Conservation (phyloP, 2,329 filamentous ascomycete genomes). For the Thielaviopsis musarum region DNA sequence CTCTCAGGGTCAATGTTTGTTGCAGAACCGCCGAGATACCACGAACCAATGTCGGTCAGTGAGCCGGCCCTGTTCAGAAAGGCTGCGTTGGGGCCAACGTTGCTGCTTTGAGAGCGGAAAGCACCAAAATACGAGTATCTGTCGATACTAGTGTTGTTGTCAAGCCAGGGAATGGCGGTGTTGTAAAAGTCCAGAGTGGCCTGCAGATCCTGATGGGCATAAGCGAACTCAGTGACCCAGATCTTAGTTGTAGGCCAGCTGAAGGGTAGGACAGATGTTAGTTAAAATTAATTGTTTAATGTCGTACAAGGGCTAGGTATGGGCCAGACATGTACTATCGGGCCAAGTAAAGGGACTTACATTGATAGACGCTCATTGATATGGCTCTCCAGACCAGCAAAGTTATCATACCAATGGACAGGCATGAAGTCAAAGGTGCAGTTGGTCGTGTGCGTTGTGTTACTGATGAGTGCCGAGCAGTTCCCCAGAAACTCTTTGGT, state of each 20-base stretch:
- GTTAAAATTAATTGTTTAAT: background rate
- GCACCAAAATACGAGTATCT: slow-evolving; percentile 63
- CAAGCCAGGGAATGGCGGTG: slow-evolving; percentile 46
- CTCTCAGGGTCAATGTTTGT: slow-evolving; percentile 23
- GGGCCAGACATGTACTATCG: background rate
- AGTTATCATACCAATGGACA: slow-evolving; percentile 53
- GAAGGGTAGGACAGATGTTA: background rate
- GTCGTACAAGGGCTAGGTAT: too few relatives aligned
- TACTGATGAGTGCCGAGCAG: slow-evolving; percentile 42
- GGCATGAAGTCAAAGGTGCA: slow-evolving; percentile 48
- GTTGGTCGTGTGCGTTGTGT: slow-evolving; percentile 23
- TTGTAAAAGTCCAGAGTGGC: slow-evolving; percentile 53
- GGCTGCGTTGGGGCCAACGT: slow-evolving; percentile 55
- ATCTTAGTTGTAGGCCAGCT: slow-evolving; percentile 45
- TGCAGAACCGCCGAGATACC: slow-evolving; percentile 49
- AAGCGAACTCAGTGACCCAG: slow-evolving; percentile 68
- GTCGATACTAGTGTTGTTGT: slow-evolving; percentile 36
- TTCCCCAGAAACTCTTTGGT: slow-evolving; percentile 45
- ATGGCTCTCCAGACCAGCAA: slow-evolving; percentile 49
- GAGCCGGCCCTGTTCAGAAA: slow-evolving; percentile 52
- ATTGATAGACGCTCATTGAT: slow-evolving; percentile 33
- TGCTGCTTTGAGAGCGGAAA: slow-evolving; percentile 52
- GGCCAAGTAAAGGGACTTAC: slow-evolving; percentile 16
- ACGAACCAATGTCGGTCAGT: slow-evolving; percentile 58
- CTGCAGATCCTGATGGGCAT: slow-evolving; percentile 35